These are phyloP conservation scores for Crucibulum laeve DNA, from an alignment of 768 basidiomycete species.

Conservation along the genomic window DNA sequence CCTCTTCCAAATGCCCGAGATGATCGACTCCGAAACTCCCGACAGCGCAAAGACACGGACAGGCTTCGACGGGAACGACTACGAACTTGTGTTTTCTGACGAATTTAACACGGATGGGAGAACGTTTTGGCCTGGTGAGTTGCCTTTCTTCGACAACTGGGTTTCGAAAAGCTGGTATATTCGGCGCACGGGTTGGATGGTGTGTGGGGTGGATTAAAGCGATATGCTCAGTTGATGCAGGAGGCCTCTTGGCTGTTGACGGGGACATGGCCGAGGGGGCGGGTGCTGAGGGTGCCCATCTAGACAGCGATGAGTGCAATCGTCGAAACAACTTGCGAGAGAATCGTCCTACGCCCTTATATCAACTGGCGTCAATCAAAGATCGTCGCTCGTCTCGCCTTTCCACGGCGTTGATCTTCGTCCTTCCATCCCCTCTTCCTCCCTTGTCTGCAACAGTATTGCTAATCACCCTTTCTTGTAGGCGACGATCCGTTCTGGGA, in stretches of 20 bases:
- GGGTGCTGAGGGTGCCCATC: no score
- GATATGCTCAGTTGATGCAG: no score
- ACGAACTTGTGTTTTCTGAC: constrained; percentile 71
- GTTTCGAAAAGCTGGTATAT: no score
- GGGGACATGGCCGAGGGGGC: no score
- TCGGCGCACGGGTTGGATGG: no score
- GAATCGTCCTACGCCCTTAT: no score
- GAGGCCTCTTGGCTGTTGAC: no score
- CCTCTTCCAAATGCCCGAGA: constrained; percentile 43
- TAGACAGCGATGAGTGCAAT: no score
- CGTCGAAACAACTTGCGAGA: no score
- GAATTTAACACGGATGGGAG: constrained; percentile 69
- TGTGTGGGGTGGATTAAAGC: no score
- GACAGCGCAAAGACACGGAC: constrained; percentile 47
- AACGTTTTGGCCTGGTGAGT: constrained; percentile 49
- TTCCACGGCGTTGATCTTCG: neutral
- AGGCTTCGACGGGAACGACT: constrained; percentile 69
- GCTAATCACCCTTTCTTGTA: neutral
- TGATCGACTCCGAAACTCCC: constrained; percentile 75
- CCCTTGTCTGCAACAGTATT: constrained; percentile 1
- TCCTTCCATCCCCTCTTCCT: constrained; percentile 2
- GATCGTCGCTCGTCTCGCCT: neutral
- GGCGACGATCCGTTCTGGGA: constrained; percentile 70
- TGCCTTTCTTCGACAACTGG: neutral
- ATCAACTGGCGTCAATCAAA: no score